These are phyloP conservation scores for Alternaria panax DNA, from an alignment of 2,329 filamentous ascomycete species.

Conservation along the genomic window DNA sequence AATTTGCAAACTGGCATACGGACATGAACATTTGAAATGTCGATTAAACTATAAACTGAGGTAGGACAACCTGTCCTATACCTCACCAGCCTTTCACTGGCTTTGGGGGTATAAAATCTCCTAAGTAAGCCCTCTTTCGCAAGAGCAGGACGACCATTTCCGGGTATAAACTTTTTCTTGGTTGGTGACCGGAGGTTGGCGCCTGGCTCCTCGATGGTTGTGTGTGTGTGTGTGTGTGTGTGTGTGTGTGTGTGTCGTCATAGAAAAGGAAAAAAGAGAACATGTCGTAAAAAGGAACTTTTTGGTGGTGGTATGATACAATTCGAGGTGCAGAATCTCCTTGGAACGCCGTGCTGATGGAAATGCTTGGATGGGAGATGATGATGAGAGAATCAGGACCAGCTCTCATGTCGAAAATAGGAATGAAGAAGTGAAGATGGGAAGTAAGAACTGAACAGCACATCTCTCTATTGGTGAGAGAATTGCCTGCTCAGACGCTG, in stretches of 20 bases:
- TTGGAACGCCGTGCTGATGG: conserved; percentile 18
- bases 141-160: conserved; percentile 16
- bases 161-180: conserved; percentile 21
- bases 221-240: no score
- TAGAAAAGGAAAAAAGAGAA: conserved; percentile 3
- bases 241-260: conserved; percentile 5
- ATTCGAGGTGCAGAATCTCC: conserved; percentile 15
- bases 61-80: not conserved
- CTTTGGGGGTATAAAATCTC: not conserved
- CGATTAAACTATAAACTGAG: not conserved
- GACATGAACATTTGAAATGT: not conserved
- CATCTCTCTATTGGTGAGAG: conserved; percentile 34
- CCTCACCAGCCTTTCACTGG: not conserved
- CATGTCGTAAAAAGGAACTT: conserved; percentile 20
- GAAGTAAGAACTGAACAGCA: not conserved
- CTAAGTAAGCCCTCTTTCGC: conserved; percentile 13
- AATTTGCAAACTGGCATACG: not conserved
- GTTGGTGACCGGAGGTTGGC: conserved; percentile 17
- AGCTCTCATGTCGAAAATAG: conserved; percentile 41
- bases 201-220: conserved; percentile 50
- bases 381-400: conserved; percentile 50
- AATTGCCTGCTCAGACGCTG: conserved; percentile 45
- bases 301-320: conserved; percentile 14
- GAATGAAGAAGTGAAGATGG: conserved; percentile 10
- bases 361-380: conserved; percentile 15